Percentiles rank a stretch among this genome's conserved stretches.
Conservation (phyloP, 225 moss, liverwort and hornwort species). For the Neckera pumila region DNA sequence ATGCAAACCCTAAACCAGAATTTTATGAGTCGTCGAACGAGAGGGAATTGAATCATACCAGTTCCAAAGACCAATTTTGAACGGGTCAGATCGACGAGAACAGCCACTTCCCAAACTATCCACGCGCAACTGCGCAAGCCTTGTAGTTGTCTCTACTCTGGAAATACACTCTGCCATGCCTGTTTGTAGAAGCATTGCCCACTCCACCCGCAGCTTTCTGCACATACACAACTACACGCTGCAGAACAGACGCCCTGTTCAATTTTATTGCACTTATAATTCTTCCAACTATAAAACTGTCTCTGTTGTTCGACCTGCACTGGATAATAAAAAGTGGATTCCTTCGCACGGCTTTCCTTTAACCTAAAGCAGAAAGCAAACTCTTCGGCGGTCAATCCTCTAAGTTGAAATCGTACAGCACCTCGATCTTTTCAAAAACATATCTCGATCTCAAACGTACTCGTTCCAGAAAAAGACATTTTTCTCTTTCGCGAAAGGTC, state of each 20-base stretch:
- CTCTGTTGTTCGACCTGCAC: not conserved
- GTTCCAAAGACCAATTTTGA: slow-evolving; percentile 49
- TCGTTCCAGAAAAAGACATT: not conserved
- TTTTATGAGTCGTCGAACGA: not conserved
- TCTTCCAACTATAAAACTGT: not conserved
- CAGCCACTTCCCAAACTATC: slow-evolving; percentile 26
- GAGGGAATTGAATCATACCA: slow-evolving; percentile 2
- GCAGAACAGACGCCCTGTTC: not conserved
- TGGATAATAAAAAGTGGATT: not conserved
- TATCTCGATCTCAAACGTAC: not conserved
- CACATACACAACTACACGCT: not conserved
- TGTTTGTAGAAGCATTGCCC: not conserved
- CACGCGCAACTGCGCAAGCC: slow-evolving; percentile 42
- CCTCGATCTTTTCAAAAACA: not conserved
- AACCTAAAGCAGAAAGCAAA: not conserved
- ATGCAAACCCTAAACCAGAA: not conserved
- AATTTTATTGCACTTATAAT: not conserved
- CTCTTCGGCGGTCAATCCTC: not conserved
- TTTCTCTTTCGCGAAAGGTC: not conserved
- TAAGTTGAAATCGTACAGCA: not conserved
- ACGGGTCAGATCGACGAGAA: slow-evolving; percentile 28
- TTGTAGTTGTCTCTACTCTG: slow-evolving; percentile 40
- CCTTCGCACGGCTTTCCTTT: not conserved
- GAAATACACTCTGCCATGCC: slow-evolving; percentile 19
- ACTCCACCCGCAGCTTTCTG: not conserved